Base-by-base conservation (phyloP, 2,329 filamentous ascomycete genomes). In the Nemania bipapillata region DNA sequence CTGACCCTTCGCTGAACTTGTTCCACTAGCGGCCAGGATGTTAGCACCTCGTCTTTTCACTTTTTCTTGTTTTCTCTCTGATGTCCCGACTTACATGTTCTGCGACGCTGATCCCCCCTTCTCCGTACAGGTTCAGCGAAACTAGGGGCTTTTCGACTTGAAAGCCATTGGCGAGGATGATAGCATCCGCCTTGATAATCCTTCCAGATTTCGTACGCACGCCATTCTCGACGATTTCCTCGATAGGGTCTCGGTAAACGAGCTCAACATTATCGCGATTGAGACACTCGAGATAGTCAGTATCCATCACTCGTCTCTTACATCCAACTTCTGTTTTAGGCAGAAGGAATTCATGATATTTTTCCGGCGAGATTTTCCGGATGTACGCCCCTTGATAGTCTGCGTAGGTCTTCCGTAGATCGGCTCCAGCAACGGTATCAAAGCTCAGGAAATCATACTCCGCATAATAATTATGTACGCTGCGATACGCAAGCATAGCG, bases 291-390 rank as follows among this genome's bases (percentile, higher is more conserved):
- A 69, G 59, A 55, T 66, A 69, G 30, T 63, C 55, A 1, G 67
- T 63, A 54, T 69, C 67, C 67, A 69, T 66, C 9, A 69, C 63
- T 1, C 63, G 63, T 24, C 67, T 63, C 35, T 66, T 69, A 42
- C 67, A 69, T 2, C 67, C 67, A 15, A 69, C 28, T 26, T 66
- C 67, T 3, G 9, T 60, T 24, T 66, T 69, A 2, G 67, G 67
- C 5, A 66, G 0, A 3, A 69, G 54, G 49, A 69, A 69, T 4
- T 69, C 63, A 26, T 60, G 63, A 28, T 69, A 69, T 24, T 66
- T 69, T 15, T 12, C 50, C 6, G 67, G 67, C 17, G 67, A 50
- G 2, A 30, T 49, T 24, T 28, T 63, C n/a, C 40, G 55, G 12
- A 69, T 66, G 28, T 69, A 69, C 6, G 3, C 55, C 2, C 42